Evolutionary conservation across 192 early-diverging fungal species (phyloP).

Genomic region (Podila clonocystis): DNA sequence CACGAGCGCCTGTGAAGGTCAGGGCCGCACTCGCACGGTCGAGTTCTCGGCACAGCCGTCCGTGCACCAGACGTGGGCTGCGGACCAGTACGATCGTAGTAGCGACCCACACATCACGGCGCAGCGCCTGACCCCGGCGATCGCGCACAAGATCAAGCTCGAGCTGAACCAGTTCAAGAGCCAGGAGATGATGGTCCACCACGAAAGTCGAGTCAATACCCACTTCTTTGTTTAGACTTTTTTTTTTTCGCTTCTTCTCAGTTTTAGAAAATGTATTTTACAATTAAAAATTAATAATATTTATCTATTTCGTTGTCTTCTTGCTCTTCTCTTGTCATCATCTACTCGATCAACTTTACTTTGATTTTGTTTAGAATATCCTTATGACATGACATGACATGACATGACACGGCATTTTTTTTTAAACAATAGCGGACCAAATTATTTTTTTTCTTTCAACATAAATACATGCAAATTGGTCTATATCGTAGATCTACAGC

Average conservation of each 20-base stretch:
- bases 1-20: too few species aligned
- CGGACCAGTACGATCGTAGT: conserved; percentile 87
- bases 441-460: too few species aligned
- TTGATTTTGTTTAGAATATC: too few species aligned
- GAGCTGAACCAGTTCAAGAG: conserved; percentile 97
- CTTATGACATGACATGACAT: too few species aligned
- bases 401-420: too few species aligned
- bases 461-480: too few species aligned
- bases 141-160: conserved; percentile 89
- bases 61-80: conserved; percentile 75
- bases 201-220: conserved; percentile 74
- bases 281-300: background rate
- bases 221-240: conserved; percentile 70
- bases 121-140: conserved; percentile 81
- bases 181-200: conserved; percentile 90
- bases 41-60: conserved; percentile 58
- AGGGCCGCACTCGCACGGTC: conserved; percentile 8
- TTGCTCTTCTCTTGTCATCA: too few species aligned
- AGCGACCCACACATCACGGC: conserved; percentile 83
- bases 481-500: background rate
- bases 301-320: background rate
- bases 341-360: too few species aligned
- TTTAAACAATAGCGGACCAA: too few species aligned
- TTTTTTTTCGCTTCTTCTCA: too few species aligned
- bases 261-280: too few species aligned